Conservation (phyloP, 2,329 filamentous ascomycete species). For the Dactylonectria estremocensis region DNA sequence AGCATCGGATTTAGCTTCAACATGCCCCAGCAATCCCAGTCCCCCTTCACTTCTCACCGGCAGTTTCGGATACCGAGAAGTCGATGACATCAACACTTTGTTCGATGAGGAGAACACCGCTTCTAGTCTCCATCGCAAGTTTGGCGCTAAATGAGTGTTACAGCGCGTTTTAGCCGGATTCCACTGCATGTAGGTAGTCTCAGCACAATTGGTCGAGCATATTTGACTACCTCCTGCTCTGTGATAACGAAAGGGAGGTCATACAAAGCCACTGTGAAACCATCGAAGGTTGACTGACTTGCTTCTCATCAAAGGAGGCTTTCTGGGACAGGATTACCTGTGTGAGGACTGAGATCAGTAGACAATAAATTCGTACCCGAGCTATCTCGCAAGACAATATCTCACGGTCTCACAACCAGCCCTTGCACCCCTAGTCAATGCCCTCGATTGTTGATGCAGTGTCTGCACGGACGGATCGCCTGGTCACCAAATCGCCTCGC, state of each 20-base stretch:
- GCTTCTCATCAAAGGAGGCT: too few relatives aligned
- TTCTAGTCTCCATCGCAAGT: conserved; percentile 13
- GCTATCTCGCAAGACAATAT: not conserved
- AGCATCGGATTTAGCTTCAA: not conserved
- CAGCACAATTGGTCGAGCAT: not conserved
- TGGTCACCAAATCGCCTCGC: not conserved
- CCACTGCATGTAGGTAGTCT: not conserved
- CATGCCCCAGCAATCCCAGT: not conserved
- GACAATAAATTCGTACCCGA: too few relatives aligned
- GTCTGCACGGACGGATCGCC: not conserved
- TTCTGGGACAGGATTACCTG: too few relatives aligned
- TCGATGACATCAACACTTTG: conserved; percentile 42
- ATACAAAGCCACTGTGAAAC: too few relatives aligned
- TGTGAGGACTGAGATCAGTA: too few relatives aligned
- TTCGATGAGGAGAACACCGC: conserved; percentile 21
- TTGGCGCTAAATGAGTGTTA: not conserved
- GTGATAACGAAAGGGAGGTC: too few relatives aligned
- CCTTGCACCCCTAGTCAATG: not conserved
- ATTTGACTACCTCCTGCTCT: not conserved
- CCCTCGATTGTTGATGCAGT: not conserved
- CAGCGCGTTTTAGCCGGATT: not conserved
- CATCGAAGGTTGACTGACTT: too few relatives aligned
- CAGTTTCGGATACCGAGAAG: conserved; percentile 14
- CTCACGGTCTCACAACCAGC: not conserved
- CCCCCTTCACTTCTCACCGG: not conserved